Evolutionary conservation across 805 yeast species (phyloP), one percentile per base, ranked within the genome.

Genomic region (Saccharomycopsis amapae): DNA sequence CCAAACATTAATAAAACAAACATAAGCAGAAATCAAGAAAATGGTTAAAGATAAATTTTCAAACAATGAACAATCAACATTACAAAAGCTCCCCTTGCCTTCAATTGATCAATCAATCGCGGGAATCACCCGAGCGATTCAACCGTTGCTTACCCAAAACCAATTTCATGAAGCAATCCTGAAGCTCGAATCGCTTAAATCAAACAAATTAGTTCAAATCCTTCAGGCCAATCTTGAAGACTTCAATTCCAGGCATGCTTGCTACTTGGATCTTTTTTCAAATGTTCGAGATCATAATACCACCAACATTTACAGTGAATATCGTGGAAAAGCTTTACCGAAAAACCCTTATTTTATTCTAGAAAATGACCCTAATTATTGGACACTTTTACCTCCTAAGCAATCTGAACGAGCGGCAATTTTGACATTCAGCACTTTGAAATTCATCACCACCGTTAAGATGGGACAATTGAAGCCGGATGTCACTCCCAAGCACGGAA

Each of bases 301-400:
- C 30, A 76, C 84, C 0, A 78, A 78, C 10, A 73, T 76, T 30
- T 78, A 78, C 55, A 81, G 82, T 15, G 82, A 77, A 45, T 64
- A 78, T 24, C 67, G 79, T 41, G 83, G 84, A 18, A 82, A 79
- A 52, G 75, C 80, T 1, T 64, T 84, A 36, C 94, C 94, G 4
- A 67, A 90, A 50, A 84, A 83, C 58, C 94, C 94, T 1, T 83
- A 81, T 56, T 69, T 84, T 53, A 74, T 84, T 9, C 61, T 84
- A 15, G 87, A 82, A 52, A 82, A 82, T 57, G 94, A 84, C 53
- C 89, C 90, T 1, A 69, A 77, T 51, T 73, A 72, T 48, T 50
- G 51, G 49, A 71, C 64, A 44, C 62, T 69, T 10, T 44, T 56
- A 1, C 80, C 80, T 4, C 84, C 86, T 13, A 67, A 74, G 42